Base-by-base conservation (phyloP, 2,329 filamentous ascomycete species). In the Phoma sp. region DNA sequence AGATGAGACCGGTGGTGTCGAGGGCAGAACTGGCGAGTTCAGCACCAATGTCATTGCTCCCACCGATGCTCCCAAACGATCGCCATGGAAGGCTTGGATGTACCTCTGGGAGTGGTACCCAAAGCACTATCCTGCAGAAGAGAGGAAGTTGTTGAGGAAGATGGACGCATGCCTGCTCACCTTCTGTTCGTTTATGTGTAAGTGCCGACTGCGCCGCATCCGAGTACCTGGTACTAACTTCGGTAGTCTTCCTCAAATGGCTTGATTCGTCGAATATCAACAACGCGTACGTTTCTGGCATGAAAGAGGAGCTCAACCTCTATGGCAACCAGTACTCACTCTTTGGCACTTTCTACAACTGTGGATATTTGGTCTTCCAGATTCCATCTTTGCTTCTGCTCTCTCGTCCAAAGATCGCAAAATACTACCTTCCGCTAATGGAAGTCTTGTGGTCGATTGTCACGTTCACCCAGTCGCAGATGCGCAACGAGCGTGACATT, bases 271-370 rank as follows among this genome's bases (percentile, higher is more conserved):
- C 65, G n/a, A 74, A 74, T 47, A 67, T 74, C 59, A 69, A 67
- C 36, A 87, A 84, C 77, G 78, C 69, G 55, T 73, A 74, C 26
- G 72, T 79, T 5, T 71, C 72, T 5, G 71, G 73, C 30, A 69
- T 75, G 57, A 72, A 65, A 30, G 65, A 66, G 43, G 67, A 72
- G 30, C 54, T 72, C 2, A 47, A 61, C 4, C 63, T 76, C n/a
- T 65, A 71, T 18, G 85, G 84, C 2, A 85, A 88, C 47, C 78
- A 88, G 62, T 90, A 90, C 57, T 75, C 68, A 1, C 60, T 73
- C 1, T 74, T 74, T 45, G 67, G 71, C 32, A 78, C 88, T 0
- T 86, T 73, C 34, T 74, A 75, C 60, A 73, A 75, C n/a, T 62
- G 71, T 4, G 74, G 74, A 7, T 76, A 76, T 47, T 65, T 76